phyloP scores from a whole-genome alignment of 192 early-diverging fungal species.

The Coemansia sp. region DNA sequence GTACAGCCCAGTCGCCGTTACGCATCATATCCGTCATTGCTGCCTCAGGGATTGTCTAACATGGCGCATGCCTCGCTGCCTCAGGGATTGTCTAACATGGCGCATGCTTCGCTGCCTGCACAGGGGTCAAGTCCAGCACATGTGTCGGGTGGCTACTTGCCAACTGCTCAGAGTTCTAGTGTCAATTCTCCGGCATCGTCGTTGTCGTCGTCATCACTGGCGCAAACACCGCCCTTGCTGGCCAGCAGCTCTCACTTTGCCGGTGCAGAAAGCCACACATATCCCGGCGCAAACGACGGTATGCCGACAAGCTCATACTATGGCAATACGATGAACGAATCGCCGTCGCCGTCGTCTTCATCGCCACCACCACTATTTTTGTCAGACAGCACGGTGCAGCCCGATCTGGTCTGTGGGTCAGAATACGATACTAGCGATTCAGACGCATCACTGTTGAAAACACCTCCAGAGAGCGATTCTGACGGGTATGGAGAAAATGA shows the following conservation, averaged over 20 bases:
- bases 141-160: not conserved
- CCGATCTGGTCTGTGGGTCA: conserved; percentile 5
- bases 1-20: not conserved
- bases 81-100: too few relatives aligned
- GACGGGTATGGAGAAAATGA: conserved; percentile 7
- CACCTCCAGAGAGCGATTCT: conserved; percentile 30
- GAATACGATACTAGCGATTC: conserved; percentile 40
- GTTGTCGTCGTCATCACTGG: conserved; percentile 1
- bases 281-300: not conserved
- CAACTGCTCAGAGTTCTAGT: not conserved
- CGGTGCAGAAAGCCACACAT: not conserved
- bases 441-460: conserved; percentile 35
- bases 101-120: not conserved
- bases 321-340: not conserved
- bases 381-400: not conserved
- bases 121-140: not conserved
- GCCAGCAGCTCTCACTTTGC: not conserved
- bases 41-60: not conserved
- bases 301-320: conserved; percentile 2
- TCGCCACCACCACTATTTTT: conserved; percentile 15
- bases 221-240: not conserved
- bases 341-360: not conserved
- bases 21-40: not conserved
- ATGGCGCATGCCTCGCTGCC: not conserved
- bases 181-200: not conserved